phyloP scores from a whole-genome alignment of 805 yeast genomes.

The Candida methanosorbosa region DNA sequence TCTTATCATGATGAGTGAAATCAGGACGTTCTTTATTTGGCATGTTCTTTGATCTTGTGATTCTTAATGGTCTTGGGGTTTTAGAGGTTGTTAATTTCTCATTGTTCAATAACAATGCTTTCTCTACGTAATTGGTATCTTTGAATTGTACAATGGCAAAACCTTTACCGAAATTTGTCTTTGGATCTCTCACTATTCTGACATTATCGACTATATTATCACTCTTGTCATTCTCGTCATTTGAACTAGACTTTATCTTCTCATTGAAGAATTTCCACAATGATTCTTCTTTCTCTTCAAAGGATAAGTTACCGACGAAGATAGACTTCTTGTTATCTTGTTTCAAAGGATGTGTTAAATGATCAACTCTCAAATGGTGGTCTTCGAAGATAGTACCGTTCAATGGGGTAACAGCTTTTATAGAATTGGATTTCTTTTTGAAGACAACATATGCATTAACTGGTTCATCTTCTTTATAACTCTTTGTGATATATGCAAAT shows the following conservation, averaged over 20 bases:
- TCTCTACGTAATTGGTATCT: constrained; percentile 62
- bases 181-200: constrained; percentile 83
- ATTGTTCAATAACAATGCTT: constrained; percentile 72
- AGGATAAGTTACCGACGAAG: constrained; percentile 90
- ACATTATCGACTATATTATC: constrained; percentile 61
- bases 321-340: constrained; percentile 78
- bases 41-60: constrained; percentile 55
- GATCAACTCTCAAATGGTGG: constrained; percentile 84
- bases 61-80: constrained; percentile 54
- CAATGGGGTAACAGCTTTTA: constrained; percentile 34
- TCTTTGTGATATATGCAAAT: constrained; percentile 78
- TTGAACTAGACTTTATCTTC: constrained; percentile 25
- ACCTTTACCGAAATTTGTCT: constrained; percentile 94
- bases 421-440: constrained; percentile 40
- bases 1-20: constrained; percentile 11
- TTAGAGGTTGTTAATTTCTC: constrained; percentile 40
- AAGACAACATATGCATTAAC: constrained; percentile 87
- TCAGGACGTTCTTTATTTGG: constrained; percentile 14
- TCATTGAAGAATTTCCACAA: constrained; percentile 72
- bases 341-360: constrained; percentile 83
- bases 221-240: constrained; percentile 38
- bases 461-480: constrained; percentile 67
- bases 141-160: constrained; percentile 92
- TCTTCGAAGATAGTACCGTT: constrained; percentile 64
- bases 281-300: constrained; percentile 85